Percentiles rank a stretch among this genome's conserved stretches.
Conservation (phyloP, 306 rosid species). For the Datisca glomerata region DNA sequence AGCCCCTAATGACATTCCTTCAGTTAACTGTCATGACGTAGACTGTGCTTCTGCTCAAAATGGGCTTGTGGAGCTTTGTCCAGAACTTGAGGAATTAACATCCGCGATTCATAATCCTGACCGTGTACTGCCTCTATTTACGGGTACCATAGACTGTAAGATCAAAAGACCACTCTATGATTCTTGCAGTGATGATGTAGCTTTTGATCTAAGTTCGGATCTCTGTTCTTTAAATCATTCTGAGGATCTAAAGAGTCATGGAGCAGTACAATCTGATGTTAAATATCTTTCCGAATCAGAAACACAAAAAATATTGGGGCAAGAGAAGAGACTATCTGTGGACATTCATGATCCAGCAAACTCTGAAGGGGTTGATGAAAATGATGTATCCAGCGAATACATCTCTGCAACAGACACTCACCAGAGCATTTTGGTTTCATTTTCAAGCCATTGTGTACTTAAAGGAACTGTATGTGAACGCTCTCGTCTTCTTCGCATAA, state of each 20-base stretch:
- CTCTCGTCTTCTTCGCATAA: slow-evolving; percentile 81
- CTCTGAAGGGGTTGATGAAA: slow-evolving; percentile 38
- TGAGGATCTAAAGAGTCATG: slow-evolving; percentile 24
- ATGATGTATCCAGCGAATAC: slow-evolving; percentile 64
- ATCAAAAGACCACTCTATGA: slow-evolving; percentile 23
- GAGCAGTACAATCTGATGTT: slow-evolving; percentile 10
- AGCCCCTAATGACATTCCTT: slow-evolving; percentile 17
- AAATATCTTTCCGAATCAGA: slow-evolving; percentile 33
- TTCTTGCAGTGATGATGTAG: slow-evolving; percentile 22
- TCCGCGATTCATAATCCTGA: slow-evolving; percentile 20
- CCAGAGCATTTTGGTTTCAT: slow-evolving; percentile 90
- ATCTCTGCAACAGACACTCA: slow-evolving; percentile 75
- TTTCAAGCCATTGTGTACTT: slow-evolving; percentile 77
- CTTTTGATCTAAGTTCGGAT: slow-evolving; percentile 23
- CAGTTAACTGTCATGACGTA: slow-evolving; percentile 23
- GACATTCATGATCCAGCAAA: slow-evolving; percentile 27
- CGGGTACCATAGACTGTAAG: slow-evolving; percentile 22
- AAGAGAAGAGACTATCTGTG: slow-evolving; percentile 27
- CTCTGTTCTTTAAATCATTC: slow-evolving; percentile 15
- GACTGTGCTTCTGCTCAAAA: slow-evolving; percentile 26
- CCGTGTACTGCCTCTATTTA: slow-evolving; percentile 25
- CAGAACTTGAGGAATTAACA: slow-evolving; percentile 30
- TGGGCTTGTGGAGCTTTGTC: slow-evolving; percentile 21
- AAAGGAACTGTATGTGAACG: slow-evolving; percentile 84
- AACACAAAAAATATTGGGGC: slow-evolving; percentile 27